phyloP scores from a whole-genome alignment of 306 rosid species.

The Malus domestica region DNA sequence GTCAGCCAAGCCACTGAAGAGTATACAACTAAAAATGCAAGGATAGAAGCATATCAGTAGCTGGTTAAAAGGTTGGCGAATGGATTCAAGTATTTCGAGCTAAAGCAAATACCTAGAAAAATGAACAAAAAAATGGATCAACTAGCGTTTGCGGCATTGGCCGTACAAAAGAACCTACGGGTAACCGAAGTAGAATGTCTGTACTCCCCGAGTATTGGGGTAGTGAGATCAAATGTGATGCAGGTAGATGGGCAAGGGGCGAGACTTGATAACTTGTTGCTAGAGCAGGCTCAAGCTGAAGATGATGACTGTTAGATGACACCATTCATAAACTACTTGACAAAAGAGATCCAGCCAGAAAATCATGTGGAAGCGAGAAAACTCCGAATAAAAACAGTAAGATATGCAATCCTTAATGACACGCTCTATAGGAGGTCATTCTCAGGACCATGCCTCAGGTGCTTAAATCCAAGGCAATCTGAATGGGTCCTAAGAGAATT shows the following conservation, averaged over 20 bases:
- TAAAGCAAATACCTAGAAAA: neutral
- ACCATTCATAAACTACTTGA: neutral
- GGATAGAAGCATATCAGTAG: neutral
- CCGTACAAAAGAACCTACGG: accelerated
- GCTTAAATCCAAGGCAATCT: accelerated
- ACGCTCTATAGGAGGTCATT: accelerated
- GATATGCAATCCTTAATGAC: neutral
- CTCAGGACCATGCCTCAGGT: neutral
- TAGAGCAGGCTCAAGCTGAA: accelerated
- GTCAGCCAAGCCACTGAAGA: neutral
- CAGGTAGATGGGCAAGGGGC: accelerated
- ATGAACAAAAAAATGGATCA: accelerated
- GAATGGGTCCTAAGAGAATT: neutral
- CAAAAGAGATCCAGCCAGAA: accelerated
- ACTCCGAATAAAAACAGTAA: no score
- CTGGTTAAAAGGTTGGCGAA: accelerated
- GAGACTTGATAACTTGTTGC: no score
- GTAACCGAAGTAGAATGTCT: accelerated
- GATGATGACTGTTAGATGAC: neutral
- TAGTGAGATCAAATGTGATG: accelerated
- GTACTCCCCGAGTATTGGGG: accelerated
- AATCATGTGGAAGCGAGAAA: accelerated
- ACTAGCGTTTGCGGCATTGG: accelerated
- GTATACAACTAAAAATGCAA: accelerated
- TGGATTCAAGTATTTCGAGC: accelerated